phyloP scores from a whole-genome alignment of 345 rosid species.

The Stellera chamaejasme region DNA sequence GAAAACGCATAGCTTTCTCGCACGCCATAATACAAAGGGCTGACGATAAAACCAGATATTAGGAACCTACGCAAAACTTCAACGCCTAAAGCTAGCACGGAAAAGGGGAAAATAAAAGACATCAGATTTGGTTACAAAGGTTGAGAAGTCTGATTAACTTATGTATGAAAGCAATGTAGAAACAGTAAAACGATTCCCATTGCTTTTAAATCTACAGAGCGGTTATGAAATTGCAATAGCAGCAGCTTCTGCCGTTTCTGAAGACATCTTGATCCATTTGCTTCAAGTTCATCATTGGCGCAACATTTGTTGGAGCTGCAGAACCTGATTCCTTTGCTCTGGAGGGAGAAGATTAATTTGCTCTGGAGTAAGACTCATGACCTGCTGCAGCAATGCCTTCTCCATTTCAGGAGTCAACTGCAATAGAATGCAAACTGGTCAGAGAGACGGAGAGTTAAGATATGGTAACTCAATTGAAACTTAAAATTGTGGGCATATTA shows the following conservation, averaged over 20 bases:
- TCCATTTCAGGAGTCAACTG: slow-evolving; percentile 94
- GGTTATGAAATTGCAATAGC: too few relatives aligned
- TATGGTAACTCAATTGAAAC: slow-evolving; percentile 1
- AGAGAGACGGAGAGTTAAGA: neutral
- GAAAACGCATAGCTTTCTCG: too few relatives aligned
- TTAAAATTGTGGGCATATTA: slow-evolving; percentile 19
- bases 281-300: slow-evolving; percentile 43
- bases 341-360: slow-evolving; percentile 82
- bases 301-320: slow-evolving; percentile 90
- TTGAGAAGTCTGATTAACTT: too few relatives aligned
- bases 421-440: slow-evolving; percentile 10
- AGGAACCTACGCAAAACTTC: too few relatives aligned
- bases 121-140: neutral
- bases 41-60: too few relatives aligned
- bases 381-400: slow-evolving; percentile 94
- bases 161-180: neutral
- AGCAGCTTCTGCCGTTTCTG: too few relatives aligned
- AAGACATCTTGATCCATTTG: neutral
- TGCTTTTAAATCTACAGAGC: neutral
- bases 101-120: neutral
- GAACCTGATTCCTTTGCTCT: slow-evolving; percentile 89
- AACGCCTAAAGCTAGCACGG: too few relatives aligned
- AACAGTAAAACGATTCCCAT: neutral
- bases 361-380: slow-evolving; percentile 95
- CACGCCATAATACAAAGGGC: too few relatives aligned